A percentile compares a stretch with the other conserved stretches of the same genome.
phyloP scores from a whole-genome alignment of 768 basidiomycete genomes.

The Austroboletus festivus region DNA sequence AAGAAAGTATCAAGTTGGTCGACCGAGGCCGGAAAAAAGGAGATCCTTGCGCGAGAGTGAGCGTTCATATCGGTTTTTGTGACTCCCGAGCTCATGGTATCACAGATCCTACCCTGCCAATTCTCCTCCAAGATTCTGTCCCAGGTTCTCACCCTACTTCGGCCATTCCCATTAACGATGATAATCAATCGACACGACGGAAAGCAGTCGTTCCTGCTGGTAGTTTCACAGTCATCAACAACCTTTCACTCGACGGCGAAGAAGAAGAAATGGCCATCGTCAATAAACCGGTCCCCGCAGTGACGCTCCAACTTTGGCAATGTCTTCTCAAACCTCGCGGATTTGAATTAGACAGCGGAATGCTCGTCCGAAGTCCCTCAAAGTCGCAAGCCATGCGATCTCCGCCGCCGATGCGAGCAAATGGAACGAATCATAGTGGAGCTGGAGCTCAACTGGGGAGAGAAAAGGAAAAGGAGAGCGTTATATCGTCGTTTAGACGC shows the following conservation, averaged over 20 bases:
- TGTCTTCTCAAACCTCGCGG: slow-evolving; percentile 65
- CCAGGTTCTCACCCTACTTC: slow-evolving; percentile 14
- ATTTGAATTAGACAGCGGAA: slow-evolving; percentile 55
- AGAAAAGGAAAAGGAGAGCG: slow-evolving; percentile 28
- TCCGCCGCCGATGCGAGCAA: slow-evolving; percentile 7
- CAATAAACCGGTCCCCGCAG: slow-evolving; percentile 55
- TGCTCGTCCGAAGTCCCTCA: slow-evolving; percentile 59
- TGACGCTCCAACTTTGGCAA: slow-evolving; percentile 69
- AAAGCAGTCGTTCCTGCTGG: slow-evolving; percentile 11
- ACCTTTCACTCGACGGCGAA: slow-evolving; percentile 23
- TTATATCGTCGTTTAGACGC: slow-evolving; percentile 61
- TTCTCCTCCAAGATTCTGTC: slow-evolving; percentile 14
- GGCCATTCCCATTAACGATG: slow-evolving; percentile 7
- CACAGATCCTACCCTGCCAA: slow-evolving; percentile 11
- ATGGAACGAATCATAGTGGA: not conserved
- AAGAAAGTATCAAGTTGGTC: slow-evolving; percentile 51
- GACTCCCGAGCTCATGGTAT: not conserved
- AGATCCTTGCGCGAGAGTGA: slow-evolving; percentile 32
- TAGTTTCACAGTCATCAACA: slow-evolving; percentile 20
- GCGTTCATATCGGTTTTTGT: slow-evolving; percentile 1
- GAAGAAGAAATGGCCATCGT: slow-evolving; percentile 59
- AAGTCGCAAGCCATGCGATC: slow-evolving; percentile 36
- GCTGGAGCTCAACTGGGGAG: slow-evolving; percentile 3
- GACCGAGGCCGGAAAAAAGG: slow-evolving; percentile 55
- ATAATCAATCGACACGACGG: slow-evolving; percentile 20